These are phyloP conservation scores for Paraleonurus japonicus DNA, from an alignment of 257 asterid species.

Conservation along the genomic window DNA sequence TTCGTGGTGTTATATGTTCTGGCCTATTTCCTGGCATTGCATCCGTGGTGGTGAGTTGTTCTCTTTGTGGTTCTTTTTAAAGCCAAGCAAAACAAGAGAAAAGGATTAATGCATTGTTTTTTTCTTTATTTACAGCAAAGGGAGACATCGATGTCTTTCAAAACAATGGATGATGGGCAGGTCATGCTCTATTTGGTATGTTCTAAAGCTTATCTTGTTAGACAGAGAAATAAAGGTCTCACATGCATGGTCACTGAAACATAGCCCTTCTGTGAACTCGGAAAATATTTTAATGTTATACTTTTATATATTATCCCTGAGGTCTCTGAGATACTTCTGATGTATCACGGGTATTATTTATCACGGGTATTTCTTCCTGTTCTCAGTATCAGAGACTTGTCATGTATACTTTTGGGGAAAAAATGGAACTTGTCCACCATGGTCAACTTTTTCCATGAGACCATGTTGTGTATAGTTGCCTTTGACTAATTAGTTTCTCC, in stretches of 20 bases:
- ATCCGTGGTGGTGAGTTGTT: constrained; percentile 80
- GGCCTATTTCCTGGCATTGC: constrained; percentile 95
- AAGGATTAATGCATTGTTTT: constrained; percentile 11
- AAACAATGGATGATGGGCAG: constrained; percentile 98
- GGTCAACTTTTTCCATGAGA: constrained; percentile 1
- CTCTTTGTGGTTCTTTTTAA: constrained; percentile 2
- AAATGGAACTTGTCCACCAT: neutral
- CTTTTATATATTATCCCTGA: neutral
- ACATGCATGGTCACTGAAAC: constrained; percentile 20
- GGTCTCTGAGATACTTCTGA: neutral
- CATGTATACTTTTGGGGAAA: neutral
- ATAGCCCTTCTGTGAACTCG: neutral
- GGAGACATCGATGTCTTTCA: constrained; percentile 96
- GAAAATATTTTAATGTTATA: too few relatives aligned
- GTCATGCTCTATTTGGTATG: constrained; percentile 94
- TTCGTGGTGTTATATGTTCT: constrained; percentile 97
- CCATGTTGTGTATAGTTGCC: too few relatives aligned
- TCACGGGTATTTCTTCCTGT: neutral
- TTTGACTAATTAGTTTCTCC: too few relatives aligned
- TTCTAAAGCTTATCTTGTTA: constrained; percentile 19
- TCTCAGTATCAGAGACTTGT: neutral
- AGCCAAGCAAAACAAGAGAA: constrained; percentile 1
- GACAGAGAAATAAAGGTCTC: neutral
- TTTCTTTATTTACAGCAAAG: constrained; percentile 67
- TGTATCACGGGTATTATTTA: too few relatives aligned